These are phyloP conservation scores for Tricholoma furcatifolium DNA, from an alignment of 768 basidiomycete genomes.

Conservation along the genomic window DNA sequence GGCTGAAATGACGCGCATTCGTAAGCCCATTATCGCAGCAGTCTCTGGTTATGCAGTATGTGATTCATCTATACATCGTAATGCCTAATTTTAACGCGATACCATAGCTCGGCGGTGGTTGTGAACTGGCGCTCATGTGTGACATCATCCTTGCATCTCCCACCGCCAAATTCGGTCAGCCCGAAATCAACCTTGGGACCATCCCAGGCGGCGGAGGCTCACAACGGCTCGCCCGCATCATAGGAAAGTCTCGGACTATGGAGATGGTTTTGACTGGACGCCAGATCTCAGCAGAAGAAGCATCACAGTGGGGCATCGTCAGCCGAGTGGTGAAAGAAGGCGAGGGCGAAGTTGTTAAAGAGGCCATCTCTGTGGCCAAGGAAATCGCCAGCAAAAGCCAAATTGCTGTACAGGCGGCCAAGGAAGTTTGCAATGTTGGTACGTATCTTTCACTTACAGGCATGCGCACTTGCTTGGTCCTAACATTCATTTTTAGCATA, in stretches of 20 bases:
- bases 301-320: conserved; percentile 85
- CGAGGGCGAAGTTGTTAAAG: conserved; percentile 78
- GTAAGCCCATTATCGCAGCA: conserved; percentile 95
- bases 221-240: conserved; percentile 79
- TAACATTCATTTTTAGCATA: conserved; percentile 49
- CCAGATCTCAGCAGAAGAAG: conserved; percentile 76
- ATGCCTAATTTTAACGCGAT: not conserved
- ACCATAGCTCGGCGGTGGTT: conserved; percentile 89
- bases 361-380: conserved; percentile 79
- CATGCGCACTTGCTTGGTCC: not conserved
- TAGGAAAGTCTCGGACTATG: conserved; percentile 95
- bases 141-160: conserved; percentile 93
- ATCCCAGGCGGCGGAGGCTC: conserved; percentile 96
- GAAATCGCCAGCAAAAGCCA: conserved; percentile 80
- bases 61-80: conserved; percentile 13
- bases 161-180: conserved; percentile 91
- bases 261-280: conserved; percentile 91
- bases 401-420: conserved; percentile 81
- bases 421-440: conserved; percentile 94
- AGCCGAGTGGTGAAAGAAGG: conserved; percentile 77
- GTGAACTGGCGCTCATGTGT: conserved; percentile 94
- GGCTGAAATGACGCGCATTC: conserved; percentile 66
- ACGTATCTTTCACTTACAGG: conserved; percentile 12
- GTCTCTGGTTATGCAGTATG: conserved; percentile 92
- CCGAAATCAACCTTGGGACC: conserved; percentile 93